A percentile compares a stretch with the other conserved stretches of the same genome.
These are phyloP conservation scores for Phytophthora hibernalis DNA, from an alignment of 352 stramenopile genomes.

Conservation along the genomic window DNA sequence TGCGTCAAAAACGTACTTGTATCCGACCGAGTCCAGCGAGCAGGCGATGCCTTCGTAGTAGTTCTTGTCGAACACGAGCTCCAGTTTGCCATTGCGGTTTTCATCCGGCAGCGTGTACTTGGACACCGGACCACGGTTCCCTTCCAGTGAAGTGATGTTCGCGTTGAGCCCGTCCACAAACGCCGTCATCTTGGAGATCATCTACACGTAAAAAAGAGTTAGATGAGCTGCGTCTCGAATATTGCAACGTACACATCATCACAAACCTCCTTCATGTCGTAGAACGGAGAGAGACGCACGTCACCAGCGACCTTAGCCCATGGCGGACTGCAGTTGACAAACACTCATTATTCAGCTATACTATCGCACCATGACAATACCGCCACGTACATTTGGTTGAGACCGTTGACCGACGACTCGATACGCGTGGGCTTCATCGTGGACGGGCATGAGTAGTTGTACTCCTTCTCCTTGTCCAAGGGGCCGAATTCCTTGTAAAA, in stretches of 20 bases:
- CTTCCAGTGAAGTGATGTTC: conserved; percentile 82
- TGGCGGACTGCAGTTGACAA: conserved; percentile 63
- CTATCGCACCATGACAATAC: no score
- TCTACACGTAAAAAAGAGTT: conserved; percentile 28
- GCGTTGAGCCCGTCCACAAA: conserved; percentile 91
- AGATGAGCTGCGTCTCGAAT: background rate
- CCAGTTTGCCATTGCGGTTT: conserved; percentile 81
- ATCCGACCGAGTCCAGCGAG: conserved; percentile 90
- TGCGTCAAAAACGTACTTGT: conserved; percentile 51
- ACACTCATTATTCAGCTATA: background rate
- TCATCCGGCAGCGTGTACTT: conserved; percentile 92
- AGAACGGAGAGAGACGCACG: conserved; percentile 92
- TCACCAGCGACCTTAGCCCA: conserved; percentile 92
- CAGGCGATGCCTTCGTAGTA: conserved; percentile 94
- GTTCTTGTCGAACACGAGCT: conserved; percentile 85
- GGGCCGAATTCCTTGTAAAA: conserved; percentile 93
- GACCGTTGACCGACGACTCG: conserved; percentile 76
- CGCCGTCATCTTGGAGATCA: conserved; percentile 73
- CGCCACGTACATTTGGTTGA: conserved; percentile 79
- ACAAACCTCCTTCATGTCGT: conserved; percentile 88
- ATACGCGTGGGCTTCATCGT: conserved; percentile 91
- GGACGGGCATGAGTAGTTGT: conserved; percentile 91
- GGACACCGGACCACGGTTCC: conserved; percentile 86
- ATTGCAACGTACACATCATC: background rate
- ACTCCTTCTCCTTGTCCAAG: conserved; percentile 83